Conservation (phyloP, 495 filamentous ascomycete species). For the Penicillium subrubescens region DNA sequence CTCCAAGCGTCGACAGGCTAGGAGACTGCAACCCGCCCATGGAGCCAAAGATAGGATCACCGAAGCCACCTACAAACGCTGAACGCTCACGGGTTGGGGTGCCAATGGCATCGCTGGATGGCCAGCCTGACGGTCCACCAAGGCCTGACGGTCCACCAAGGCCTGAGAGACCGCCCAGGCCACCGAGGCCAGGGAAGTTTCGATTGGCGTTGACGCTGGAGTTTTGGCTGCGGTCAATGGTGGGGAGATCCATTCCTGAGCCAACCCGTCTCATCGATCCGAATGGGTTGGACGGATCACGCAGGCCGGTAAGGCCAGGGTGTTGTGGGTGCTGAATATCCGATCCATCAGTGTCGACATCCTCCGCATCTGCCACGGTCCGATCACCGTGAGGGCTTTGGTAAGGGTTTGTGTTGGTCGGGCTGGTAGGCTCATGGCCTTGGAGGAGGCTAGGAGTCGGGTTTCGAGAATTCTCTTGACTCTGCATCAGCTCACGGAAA, state of each 20-base stretch:
- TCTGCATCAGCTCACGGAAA: constrained; percentile 63
- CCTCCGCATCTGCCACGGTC: constrained; percentile 56
- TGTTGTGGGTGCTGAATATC: constrained; percentile 59
- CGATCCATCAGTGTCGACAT: constrained; percentile 60
- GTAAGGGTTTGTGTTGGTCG: constrained; percentile 97
- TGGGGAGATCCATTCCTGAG: constrained; percentile 62
- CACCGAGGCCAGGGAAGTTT: constrained; percentile 67
- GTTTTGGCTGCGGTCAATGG: constrained; percentile 82
- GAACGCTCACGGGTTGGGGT: constrained; percentile 80
- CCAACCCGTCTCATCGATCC: constrained; percentile 51
- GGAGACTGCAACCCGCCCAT: constrained; percentile 78
- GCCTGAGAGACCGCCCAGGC: constrained; percentile 58
- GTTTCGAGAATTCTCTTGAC: constrained; percentile 59
- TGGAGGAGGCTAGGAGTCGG: constrained; percentile 57
- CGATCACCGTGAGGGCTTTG: constrained; percentile 88
- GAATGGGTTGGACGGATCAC: constrained; percentile 52
- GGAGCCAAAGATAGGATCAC: constrained; percentile 69
- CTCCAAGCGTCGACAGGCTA: constrained; percentile 62
- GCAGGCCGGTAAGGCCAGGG: constrained; percentile 57
- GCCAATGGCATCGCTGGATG: constrained; percentile 56
- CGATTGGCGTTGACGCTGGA: constrained; percentile 77
- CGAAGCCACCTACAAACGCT: constrained; percentile 67
- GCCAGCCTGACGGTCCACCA: constrained; percentile 65
- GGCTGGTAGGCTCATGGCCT: constrained; percentile 74
- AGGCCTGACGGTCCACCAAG: constrained; percentile 60